Evolutionary conservation across 768 basidiomycete species (phyloP).

Genomic region (Glaciozyma antarctica): DNA sequence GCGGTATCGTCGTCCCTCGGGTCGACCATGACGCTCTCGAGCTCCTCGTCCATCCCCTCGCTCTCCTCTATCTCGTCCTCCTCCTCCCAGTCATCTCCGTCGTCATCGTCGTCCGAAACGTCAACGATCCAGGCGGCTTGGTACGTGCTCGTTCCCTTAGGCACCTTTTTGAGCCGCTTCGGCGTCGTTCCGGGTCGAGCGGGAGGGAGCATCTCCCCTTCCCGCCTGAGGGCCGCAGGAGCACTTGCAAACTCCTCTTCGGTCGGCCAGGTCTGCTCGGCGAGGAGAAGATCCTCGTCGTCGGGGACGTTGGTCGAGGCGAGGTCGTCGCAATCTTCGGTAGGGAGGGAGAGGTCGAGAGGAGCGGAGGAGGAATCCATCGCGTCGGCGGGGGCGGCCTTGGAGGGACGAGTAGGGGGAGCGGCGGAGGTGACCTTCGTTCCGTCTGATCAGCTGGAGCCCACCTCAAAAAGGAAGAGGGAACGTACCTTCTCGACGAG

Average conservation of each 20-base stretch:
- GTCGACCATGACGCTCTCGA: slow-evolving; percentile 49
- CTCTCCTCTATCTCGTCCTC: slow-evolving; percentile 34
- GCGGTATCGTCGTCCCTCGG: slow-evolving; percentile 49
- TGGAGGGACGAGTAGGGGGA: slow-evolving; percentile 36
- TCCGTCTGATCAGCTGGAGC: not conserved
- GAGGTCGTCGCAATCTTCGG: slow-evolving; percentile 67
- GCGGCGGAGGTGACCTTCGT: slow-evolving; percentile 31
- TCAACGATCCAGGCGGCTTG: slow-evolving; percentile 96
- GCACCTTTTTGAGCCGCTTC: slow-evolving; percentile 66
- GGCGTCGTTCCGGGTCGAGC: slow-evolving; percentile 58
- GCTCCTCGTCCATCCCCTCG: slow-evolving; percentile 44
- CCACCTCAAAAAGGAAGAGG: not conserved
- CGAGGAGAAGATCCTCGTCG: slow-evolving; percentile 75
- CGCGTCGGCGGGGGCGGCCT: slow-evolving; percentile 39
- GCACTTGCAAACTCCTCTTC: slow-evolving; percentile 73
- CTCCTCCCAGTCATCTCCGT: slow-evolving; percentile 45
- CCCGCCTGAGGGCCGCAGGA: slow-evolving; percentile 43
- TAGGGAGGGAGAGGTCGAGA: slow-evolving; percentile 48
- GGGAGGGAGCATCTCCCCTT: slow-evolving; percentile 28
- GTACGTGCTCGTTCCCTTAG: slow-evolving; percentile 93
- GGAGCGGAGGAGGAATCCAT: slow-evolving; percentile 20
- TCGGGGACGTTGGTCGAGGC: slow-evolving; percentile 57
- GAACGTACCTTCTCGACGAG: slow-evolving; percentile 61
- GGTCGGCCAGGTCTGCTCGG: slow-evolving; percentile 98
- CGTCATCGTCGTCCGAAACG: slow-evolving; percentile 53